Percentiles rank a stretch among this genome's conserved stretches.
Conservation (phyloP, 169 alveolate genomes). For the Plasmodium yoelii region DNA sequence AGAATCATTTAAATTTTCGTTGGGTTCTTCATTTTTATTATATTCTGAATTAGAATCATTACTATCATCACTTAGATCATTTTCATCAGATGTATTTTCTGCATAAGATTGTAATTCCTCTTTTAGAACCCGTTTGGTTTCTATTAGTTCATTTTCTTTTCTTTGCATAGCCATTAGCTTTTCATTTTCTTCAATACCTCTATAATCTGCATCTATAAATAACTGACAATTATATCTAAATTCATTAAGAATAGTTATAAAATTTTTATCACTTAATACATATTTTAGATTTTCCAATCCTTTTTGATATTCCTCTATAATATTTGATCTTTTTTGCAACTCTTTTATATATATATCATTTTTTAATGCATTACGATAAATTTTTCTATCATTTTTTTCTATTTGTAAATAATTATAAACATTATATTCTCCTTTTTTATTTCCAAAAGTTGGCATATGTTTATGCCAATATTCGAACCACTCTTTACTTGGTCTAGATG, state of each 20-base stretch:
- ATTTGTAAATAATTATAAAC: conserved; percentile 48
- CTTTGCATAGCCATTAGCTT: conserved; percentile 50
- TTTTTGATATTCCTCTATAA: conserved; percentile 54
- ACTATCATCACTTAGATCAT: not conserved
- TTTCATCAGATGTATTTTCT: conserved; percentile 1
- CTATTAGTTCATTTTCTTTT: conserved; percentile 21
- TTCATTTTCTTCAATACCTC: conserved; percentile 65
- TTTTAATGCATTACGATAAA: conserved; percentile 23
- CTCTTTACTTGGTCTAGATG: conserved; percentile 60
- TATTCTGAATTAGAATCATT: not conserved
- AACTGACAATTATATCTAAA: conserved; percentile 57
- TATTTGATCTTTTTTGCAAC: conserved; percentile 66
- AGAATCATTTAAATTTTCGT: not conserved
- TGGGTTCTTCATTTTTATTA: not conserved
- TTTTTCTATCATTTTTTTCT: conserved; percentile 39
- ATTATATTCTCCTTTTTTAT: conserved; percentile 41
- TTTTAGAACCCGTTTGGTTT: conserved; percentile 31
- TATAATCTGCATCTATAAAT: conserved; percentile 69
- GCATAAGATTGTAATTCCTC: conserved; percentile 39
- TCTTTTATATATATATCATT: conserved; percentile 66
- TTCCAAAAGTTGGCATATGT: conserved; percentile 57
- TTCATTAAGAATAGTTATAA: conserved; percentile 27
- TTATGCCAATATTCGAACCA: conserved; percentile 67
- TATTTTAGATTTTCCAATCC: conserved; percentile 62
- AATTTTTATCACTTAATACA: conserved; percentile 33